Conservation (phyloP, 352 stramenopile species). For the Halophytophthora polymorphica region DNA sequence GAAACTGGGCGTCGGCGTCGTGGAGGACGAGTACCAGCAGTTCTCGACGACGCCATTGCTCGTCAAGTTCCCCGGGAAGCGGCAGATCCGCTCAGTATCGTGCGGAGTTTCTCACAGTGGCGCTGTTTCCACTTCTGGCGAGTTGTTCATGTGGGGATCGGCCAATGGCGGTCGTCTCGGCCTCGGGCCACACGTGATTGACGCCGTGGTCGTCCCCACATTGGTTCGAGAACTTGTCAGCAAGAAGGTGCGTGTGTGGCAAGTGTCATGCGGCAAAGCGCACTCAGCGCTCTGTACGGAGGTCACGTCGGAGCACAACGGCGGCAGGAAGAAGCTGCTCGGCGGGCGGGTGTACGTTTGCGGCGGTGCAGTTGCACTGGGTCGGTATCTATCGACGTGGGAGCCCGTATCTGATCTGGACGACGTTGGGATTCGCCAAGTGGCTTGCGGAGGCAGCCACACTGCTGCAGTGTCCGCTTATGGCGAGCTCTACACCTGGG, state of each 20-base stretch:
- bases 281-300: constrained; percentile 84
- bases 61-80: constrained; percentile 65
- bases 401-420: constrained; percentile 56
- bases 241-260: constrained; percentile 69
- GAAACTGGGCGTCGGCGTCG: constrained; percentile 86
- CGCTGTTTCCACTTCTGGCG: constrained; percentile 56
- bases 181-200: constrained; percentile 65
- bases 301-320: constrained; percentile 49
- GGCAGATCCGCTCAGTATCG: constrained; percentile 74
- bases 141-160: constrained; percentile 90
- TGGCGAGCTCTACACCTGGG: constrained; percentile 93
- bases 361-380: constrained; percentile 80
- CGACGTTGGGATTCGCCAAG: constrained; percentile 50
- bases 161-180: constrained; percentile 91
- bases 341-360: constrained; percentile 89
- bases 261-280: constrained; percentile 65
- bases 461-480: constrained; percentile 85
- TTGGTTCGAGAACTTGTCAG: constrained; percentile 75
- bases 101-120: constrained; percentile 86
- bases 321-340: constrained; percentile 54
- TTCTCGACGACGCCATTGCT: constrained; percentile 63
- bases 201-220: constrained; percentile 67
- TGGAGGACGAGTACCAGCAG: constrained; percentile 81
- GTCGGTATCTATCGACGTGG: constrained; percentile 71
- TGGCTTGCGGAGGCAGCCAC: constrained; percentile 88